phyloP scores from a whole-genome alignment of 164 flowering plant genomes.

The Piper betle region DNA sequence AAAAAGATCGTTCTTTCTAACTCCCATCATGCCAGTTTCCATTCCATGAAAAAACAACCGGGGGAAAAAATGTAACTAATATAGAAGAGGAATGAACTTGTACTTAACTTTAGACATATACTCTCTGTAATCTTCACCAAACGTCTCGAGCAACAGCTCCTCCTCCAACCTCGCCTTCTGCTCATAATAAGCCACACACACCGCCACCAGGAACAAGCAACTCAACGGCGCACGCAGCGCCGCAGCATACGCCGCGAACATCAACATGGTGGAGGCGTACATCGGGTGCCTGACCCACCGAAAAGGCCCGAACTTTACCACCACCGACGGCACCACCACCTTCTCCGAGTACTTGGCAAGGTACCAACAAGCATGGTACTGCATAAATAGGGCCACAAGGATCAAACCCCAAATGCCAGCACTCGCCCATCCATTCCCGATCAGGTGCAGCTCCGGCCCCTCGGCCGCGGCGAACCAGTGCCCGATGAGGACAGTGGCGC shows the following conservation, averaged over 20 bases:
- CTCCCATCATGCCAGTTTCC: not conserved
- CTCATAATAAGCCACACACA: conserved; percentile 54
- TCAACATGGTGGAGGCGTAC: conserved; percentile 65
- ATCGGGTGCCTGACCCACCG: conserved; percentile 92
- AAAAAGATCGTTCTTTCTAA: not conserved
- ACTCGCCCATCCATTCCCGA: conserved; percentile 65
- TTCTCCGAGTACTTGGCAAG: conserved; percentile 85
- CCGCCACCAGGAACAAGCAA: conserved; percentile 33
- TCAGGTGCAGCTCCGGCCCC: conserved; percentile 65
- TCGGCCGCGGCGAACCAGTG: conserved; percentile 90
- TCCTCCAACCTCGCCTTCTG: conserved; percentile 75
- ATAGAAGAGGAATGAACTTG: conserved; percentile 77
- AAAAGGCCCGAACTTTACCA: conserved; percentile 89
- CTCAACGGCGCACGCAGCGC: conserved; percentile 80
- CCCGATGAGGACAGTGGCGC: conserved; percentile 45
- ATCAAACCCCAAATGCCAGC: conserved; percentile 55
- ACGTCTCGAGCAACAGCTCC: conserved; percentile 56
- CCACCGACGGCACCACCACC: conserved; percentile 71
- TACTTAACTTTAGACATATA: conserved; percentile 57
- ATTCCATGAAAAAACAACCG: not conserved
- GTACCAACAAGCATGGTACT: conserved; percentile 57
- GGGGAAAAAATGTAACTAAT: conserved; percentile 20
- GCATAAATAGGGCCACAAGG: conserved; percentile 39
- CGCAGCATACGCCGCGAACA: conserved; percentile 48
- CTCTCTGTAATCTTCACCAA: conserved; percentile 52